Conservation (phyloP, 2,329 filamentous ascomycete species). For the Aspergillus flavus region DNA sequence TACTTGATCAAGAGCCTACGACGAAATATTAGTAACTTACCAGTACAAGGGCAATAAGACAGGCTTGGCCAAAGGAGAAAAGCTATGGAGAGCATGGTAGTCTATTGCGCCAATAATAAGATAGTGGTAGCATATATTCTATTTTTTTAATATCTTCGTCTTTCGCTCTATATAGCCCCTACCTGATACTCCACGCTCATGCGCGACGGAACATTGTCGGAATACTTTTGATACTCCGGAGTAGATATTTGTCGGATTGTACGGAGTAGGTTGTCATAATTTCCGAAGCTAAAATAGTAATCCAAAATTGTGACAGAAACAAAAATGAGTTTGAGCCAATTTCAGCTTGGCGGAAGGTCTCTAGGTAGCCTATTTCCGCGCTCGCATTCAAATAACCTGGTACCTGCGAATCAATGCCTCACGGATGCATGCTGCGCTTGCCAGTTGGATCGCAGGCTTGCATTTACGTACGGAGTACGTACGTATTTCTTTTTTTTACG, state of each 20-base stretch:
- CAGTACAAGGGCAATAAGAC: not conserved
- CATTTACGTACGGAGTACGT: not conserved
- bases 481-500: constrained; percentile 17
- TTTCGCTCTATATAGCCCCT: not conserved
- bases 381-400: not conserved
- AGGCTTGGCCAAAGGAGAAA: not conserved
- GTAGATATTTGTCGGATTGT: not conserved
- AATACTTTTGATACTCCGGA: not conserved
- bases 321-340: not conserved
- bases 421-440: not conserved
- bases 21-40: not conserved
- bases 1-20: not conserved
- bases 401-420: not conserved
- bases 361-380: not conserved
- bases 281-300: not conserved
- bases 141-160: not conserved
- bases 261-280: not conserved
- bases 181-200: not conserved
- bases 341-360: not conserved
- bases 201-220: not conserved
- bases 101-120: not conserved
- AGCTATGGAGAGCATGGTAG: not conserved
- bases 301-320: not conserved
- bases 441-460: not conserved
- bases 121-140: not conserved